Base-by-base conservation (phyloP, 495 filamentous ascomycete species). In the Hypoxylon rickii region DNA sequence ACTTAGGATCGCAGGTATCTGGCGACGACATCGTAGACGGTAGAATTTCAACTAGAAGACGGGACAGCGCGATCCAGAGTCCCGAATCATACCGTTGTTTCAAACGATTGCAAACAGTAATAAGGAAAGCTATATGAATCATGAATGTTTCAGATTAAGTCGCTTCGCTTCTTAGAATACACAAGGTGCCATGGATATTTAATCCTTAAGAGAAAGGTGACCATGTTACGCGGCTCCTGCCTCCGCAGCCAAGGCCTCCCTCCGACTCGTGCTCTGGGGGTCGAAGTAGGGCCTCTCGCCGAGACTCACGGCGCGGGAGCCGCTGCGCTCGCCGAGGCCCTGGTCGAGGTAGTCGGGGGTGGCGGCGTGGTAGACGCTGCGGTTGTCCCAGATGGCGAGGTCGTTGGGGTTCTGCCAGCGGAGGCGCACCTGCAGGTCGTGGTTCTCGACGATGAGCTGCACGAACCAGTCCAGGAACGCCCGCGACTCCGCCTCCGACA, bases 341-440 rank as follows among this genome's bases (percentile, higher is more conserved):
- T 77, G 76, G 69, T 85, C 55, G 10, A 73, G n/a, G 51, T 80
- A 89, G 65, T 92, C 89, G 37, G 77, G 84, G 1, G 88, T 92
- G 0, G 87, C 86, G 3, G 81, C 78, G 58, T 92, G 88, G 66
- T 84, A 90, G 0, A 81, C 79, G 31, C 78, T 82, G 6, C 88
- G 72, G 56, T 92, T 92, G 66, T 92, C 89, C 89, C 89, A 93
- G 57, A 93, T 90, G 0, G 89, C 87, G 12, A 88, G 53, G 68
- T 87, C 82, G 60, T 85, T 83, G 16, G 64, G 60, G 45, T 81
- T 76, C 45, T 80, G 66, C 87, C 86, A 93, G 44, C 76, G 73
- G 58, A 79, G 68, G n/a, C 89, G 74, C 0, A 89, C 86, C 73
- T 94, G 89, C 51, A 90, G 66, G 63, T 94, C 89, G 63, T 92